Base-by-base conservation (phyloP, 441 rosid genomes). In the Arabidopsis lyrata region DNA sequence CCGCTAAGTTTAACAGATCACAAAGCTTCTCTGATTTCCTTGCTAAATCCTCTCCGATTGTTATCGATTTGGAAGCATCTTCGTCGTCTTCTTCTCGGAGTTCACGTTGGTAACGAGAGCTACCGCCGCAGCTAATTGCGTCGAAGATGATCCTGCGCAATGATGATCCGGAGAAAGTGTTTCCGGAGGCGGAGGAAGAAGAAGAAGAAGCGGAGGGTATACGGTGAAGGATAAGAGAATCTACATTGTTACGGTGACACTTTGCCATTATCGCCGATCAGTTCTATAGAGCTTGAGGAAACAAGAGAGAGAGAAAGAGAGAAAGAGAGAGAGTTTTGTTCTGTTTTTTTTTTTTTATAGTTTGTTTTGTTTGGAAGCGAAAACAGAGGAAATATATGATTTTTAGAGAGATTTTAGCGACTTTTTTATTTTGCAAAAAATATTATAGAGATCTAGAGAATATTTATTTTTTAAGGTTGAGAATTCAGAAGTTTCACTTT, bases 121-220 rank as follows among this genome's bases (percentile, higher is more conserved):
- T 81, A 12, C 89, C 82, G 13, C 97, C 97, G 74, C 99, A 94
- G 81, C 91, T 85, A 22, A 94, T 78, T 9, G 93, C 91, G 70
- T 86, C 83, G 72, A 87, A 80, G 72, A 92, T 77, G 65, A 79
- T 77, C 47, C 97, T 86, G 63, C 96, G 91, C 77, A 93, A 78
- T 65, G 94, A 31, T 7, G 95, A 58, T 52, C 82, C 87, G 57
- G 90, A 86, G 83, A 88, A 81, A 8, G 86, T 66, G 22, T 80
- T 86, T 81, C 85, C 15, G 60, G 67, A 50, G 39, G 70, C 22
- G 59, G 73, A 35, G 14, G 80, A 66, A 12, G 53, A 48, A 9
- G 54, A 58, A 22, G 73, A 74, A 38, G 80, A 63, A 69, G 75
- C 20, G 5, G 79, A 52, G 60, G 88, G 56, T 54, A 80, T 66